Conservation (phyloP, 768 basidiomycete genomes). For the Artomyces pyxidatus region DNA sequence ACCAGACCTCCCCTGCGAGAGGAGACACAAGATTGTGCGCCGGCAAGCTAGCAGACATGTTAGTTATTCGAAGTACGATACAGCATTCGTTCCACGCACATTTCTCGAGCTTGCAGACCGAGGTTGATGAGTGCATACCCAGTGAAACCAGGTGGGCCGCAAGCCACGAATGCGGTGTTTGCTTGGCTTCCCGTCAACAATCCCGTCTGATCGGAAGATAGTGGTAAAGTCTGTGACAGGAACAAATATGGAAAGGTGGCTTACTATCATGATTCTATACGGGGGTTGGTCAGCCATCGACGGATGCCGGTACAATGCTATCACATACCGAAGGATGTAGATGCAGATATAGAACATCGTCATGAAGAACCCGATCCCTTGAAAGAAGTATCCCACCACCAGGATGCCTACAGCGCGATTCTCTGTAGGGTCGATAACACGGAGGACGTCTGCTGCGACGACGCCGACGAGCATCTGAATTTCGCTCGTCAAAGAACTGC, state of each 20-base stretch:
- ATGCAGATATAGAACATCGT: slow-evolving; percentile 44
- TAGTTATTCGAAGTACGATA: not conserved
- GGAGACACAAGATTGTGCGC: slow-evolving; percentile 28
- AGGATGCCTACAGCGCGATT: slow-evolving; percentile 34
- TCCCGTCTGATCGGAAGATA: no score
- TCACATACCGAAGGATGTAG: slow-evolving; percentile 36
- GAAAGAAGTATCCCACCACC: slow-evolving; percentile 39
- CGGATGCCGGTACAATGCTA: no score
- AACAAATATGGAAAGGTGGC: no score
- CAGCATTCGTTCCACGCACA: slow-evolving; percentile 23
- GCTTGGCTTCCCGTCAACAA: slow-evolving; percentile 41
- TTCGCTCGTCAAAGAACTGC: not conserved
- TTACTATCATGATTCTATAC: no score
- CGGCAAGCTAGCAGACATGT: slow-evolving; percentile 21
- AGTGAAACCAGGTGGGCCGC: slow-evolving; percentile 43
- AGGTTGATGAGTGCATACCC: slow-evolving; percentile 39
- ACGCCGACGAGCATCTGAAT: slow-evolving; percentile 40
- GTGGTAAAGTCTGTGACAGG: no score
- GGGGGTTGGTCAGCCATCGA: no score
- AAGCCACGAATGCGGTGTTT: slow-evolving; percentile 39
- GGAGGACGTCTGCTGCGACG: slow-evolving; percentile 35
- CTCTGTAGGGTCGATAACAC: slow-evolving; percentile 29
- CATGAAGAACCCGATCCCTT: slow-evolving; percentile 41
- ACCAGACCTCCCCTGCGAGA: slow-evolving; percentile 38
- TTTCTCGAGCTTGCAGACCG: slow-evolving; percentile 29